Percentiles rank a stretch among this genome's conserved stretches.
These are phyloP conservation scores for Mycena polygramma DNA, from an alignment of 768 basidiomycete genomes.

Conservation along the genomic window DNA sequence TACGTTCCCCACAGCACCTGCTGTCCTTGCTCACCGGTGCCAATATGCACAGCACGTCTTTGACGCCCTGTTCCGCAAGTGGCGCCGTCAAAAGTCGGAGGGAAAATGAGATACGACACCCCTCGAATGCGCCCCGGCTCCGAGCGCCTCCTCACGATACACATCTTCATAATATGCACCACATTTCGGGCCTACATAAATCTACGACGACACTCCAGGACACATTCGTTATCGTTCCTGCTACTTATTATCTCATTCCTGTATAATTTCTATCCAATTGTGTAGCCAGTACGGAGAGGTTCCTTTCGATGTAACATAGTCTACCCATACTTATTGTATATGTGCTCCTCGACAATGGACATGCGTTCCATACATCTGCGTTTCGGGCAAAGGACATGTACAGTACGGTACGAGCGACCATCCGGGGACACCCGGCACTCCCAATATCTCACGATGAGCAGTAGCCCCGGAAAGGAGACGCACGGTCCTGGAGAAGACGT, in stretches of 20 bases:
- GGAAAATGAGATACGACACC: neutral
- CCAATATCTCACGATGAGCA: conserved; percentile 18
- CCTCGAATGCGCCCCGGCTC: no score
- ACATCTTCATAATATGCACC: no score
- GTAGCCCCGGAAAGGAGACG: conserved; percentile 12
- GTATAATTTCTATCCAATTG: neutral
- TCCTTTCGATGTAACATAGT: neutral
- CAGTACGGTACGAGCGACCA: neutral
- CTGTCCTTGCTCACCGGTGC: neutral
- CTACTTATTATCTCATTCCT: neutral
- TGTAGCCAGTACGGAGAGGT: neutral
- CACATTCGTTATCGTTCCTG: no score
- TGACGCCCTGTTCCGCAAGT: conserved; percentile 22
- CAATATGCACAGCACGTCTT: conserved; percentile 5
- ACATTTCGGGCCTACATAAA: no score
- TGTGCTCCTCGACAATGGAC: conserved; percentile 5
- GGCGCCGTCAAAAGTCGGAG: conserved; percentile 16
- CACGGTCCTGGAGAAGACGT: neutral
- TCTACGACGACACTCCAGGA: no score
- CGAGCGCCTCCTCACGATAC: no score
- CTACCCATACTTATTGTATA: neutral
- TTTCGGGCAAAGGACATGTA: conserved; percentile 23
- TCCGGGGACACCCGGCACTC: conserved; percentile 6
- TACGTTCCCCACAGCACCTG: neutral
- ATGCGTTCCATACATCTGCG: no score